Evolutionary conservation across 164 flowering plant species (phyloP), one percentile per base, ranked within the genome.

Genomic region (Kingdonia uniflora): DNA sequence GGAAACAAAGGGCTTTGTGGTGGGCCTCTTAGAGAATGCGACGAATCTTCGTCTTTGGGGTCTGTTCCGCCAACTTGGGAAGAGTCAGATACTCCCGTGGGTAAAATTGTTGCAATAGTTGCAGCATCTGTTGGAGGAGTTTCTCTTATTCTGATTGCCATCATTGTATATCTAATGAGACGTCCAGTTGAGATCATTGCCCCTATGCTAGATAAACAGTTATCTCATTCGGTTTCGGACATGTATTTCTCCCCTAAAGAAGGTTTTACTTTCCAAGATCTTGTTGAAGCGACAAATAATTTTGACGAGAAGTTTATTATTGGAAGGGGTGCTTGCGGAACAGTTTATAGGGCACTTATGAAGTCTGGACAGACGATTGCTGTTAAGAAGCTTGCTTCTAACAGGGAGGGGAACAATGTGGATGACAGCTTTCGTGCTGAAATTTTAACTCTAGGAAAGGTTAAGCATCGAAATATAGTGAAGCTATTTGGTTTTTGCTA

Each of bases 301-400:
- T 94, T 94, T 60, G 71, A 84, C 54, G 89, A 83, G 0, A 80
- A 75, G 55, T 76, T 70, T 67, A 69, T 84, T 37, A 65, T 94
- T 52, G 99, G 99, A 38, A 81, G 75, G 53, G 99, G 99, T 7
- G 97, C 95, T 50, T 88, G 87, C 71, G 97, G 99, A 53, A 89
- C 90, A 11, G 97, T 94, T 14, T 94, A 94, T 59, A 85, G 78
- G 66, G 97, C 99, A 4, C 78, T 76, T 10, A 76, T 85, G 86
- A 67, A 52, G 8, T 66, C 82, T 39, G 95, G 87, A 19, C 75
- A 52, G 54, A 70, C 54, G 21, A 66, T 94, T 51, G 97, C 99
- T 19, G 92, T 89, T 19, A 94, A 89, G 70, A 84, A 68, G 74
- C 72, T 85, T 10, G 76, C 73, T 21, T 94, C 99, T 5, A 77